Base-by-base conservation (phyloP, 805 yeast species). In the Lachancea meyersii region DNA sequence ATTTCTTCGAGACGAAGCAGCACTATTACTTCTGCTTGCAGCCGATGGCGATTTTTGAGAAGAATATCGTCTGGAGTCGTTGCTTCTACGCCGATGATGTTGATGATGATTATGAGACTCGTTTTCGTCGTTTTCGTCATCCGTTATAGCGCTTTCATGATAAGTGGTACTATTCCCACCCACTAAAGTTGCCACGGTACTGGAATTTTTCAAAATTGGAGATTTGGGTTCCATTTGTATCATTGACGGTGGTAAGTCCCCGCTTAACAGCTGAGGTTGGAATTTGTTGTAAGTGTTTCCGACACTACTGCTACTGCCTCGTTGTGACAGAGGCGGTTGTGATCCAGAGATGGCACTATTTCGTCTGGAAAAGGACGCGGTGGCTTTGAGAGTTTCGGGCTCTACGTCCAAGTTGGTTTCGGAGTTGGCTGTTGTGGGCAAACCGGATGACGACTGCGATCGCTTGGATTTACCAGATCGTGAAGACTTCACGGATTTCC, bases 171-270 rank as follows among this genome's bases (percentile, higher is more conserved):
- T 31, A 26, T 26, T 31, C 3, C 19, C 32, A 19, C 35, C 19
- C 35, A 43, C 23, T 33, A 41, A 14, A 39, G 20, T 27, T 38
- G 38, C 35, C 17, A 36, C 24, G 24, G 41, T 21, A 16, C 38
- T 36, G 2, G 45, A 40, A 18, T 75, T 69, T 50, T 80, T 70
- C 51, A 84, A 69, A 46, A 84, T 84, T 2, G 93, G 89, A 41
- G 79, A 79, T 53, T 77, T 82, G 16, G 93, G 91, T 51, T 75
- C 83, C 46, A 79, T 67, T 48, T 76, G 79, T 27, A 75, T 68
- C 88, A 83, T 80, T 30, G 85, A 77, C 14, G 83, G 79, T 14
- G 87, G 86, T 43, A 80, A 63, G 44, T 65, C 68, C 3, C 60
- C 49, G 23, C 54, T 48, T 21, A 60, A 57, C 38, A 32, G 24